phyloP scores from a whole-genome alignment of 148 eudicot species.

The Vaccinium macrocarpon region DNA sequence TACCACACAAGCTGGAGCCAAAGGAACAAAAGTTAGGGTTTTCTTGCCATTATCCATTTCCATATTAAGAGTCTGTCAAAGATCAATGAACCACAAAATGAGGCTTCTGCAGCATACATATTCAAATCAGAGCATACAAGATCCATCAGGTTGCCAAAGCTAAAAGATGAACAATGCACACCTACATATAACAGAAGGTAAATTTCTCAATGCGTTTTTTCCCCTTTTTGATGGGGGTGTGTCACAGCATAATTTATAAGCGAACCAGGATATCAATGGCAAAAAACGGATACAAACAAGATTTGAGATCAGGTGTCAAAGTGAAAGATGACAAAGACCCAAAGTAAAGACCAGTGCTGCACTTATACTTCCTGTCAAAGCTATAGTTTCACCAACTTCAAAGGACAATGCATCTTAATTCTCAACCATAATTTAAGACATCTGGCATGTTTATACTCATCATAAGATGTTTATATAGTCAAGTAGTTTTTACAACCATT shows the following conservation, averaged over 20 bases:
- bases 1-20: constrained; percentile 98
- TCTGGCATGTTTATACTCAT: neutral
- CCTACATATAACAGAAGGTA: neutral
- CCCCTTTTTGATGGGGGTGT: neutral
- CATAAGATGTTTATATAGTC: neutral
- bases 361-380: neutral
- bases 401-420: neutral
- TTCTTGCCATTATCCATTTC: constrained; percentile 61
- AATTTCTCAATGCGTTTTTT: neutral
- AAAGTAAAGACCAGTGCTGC: constrained; percentile 1
- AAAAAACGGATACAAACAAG: neutral
- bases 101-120: constrained; percentile 2
- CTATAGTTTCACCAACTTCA: neutral
- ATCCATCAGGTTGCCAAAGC: neutral
- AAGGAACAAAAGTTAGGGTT: constrained; percentile 78
- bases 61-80: constrained; percentile 61
- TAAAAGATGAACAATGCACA: neutral
- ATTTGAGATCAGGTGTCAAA: neutral
- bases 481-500: neutral
- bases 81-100: constrained; percentile 10
- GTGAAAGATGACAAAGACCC: neutral
- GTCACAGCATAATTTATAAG: neutral
- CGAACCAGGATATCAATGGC: neutral
- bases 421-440: neutral
- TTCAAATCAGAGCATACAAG: constrained; percentile 5